These are phyloP conservation scores for Hymenotorrendiella dingleyae DNA, from an alignment of 2,329 filamentous ascomycete species.

Conservation along the genomic window DNA sequence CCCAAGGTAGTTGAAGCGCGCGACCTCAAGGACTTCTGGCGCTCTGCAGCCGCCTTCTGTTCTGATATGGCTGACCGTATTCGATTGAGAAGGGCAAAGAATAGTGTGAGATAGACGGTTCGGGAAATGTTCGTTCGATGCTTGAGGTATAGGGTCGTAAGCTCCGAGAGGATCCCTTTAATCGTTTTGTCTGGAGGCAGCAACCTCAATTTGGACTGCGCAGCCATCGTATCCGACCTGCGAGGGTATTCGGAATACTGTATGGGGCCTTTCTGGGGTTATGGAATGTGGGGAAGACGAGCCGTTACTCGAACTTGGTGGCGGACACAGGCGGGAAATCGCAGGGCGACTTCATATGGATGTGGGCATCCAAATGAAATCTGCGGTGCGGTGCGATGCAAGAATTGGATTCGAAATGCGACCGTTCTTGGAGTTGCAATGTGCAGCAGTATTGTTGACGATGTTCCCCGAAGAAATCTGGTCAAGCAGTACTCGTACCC, in stretches of 20 bases:
- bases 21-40: constrained; percentile 54
- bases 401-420: too few species aligned
- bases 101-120: constrained; percentile 75
- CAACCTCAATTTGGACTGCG: constrained; percentile 73
- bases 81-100: constrained; percentile 75
- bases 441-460: too few species aligned
- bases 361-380: too few species aligned
- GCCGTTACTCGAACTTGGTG: constrained; percentile 2
- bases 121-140: constrained; percentile 80
- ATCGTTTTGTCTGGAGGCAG: constrained; percentile 56
- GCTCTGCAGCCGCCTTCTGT: constrained; percentile 76
- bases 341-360: constrained; percentile 2
- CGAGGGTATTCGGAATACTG: background rate
- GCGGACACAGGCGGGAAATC: background rate
- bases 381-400: too few species aligned
- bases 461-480: too few species aligned
- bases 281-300: constrained; percentile 2
- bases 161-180: constrained; percentile 56
- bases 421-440: too few species aligned
- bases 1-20: constrained; percentile 44
- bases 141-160: constrained; percentile 68
- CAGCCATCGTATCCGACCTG: constrained; percentile 51
- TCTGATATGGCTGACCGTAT: constrained; percentile 88
- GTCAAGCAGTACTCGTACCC: too few species aligned
- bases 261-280: background rate